Percentiles rank a stretch among this genome's conserved stretches.
Conservation (phyloP, 768 basidiomycete genomes). For the Naganishia antarctica region DNA sequence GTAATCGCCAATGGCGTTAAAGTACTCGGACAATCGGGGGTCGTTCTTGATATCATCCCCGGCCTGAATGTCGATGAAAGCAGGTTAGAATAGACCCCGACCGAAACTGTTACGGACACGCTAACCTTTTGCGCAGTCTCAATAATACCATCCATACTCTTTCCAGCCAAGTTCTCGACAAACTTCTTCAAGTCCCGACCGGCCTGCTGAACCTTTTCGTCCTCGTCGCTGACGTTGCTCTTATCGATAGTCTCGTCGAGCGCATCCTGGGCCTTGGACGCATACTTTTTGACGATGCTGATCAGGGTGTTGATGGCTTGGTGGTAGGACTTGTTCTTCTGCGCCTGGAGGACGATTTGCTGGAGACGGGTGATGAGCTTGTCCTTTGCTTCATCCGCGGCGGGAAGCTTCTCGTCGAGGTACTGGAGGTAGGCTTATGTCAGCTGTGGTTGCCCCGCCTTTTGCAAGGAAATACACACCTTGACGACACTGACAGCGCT, state of each 20-base stretch:
- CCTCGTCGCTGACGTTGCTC: constrained; percentile 42
- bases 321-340: constrained; percentile 47
- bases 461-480: neutral
- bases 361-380: constrained; percentile 48
- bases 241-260: constrained; percentile 45
- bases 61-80: constrained; percentile 26
- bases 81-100: neutral
- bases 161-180: constrained; percentile 49
- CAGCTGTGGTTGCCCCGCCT: neutral
- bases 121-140: constrained; percentile 40
- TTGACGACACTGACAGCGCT: constrained; percentile 37
- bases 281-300: constrained; percentile 50
- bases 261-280: constrained; percentile 45
- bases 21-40: constrained; percentile 47
- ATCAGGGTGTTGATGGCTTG: constrained; percentile 49
- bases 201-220: constrained; percentile 49
- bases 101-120: too few species aligned
- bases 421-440: constrained; percentile 29
- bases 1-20: constrained; percentile 46
- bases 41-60: constrained; percentile 49
- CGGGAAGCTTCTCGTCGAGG: constrained; percentile 50
- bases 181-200: constrained; percentile 47
- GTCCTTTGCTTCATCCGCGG: constrained; percentile 50
- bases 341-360: constrained; percentile 47
- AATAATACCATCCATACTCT: constrained; percentile 48